Conservation (phyloP, 768 basidiomycete species). For the Suillus occidentalis region DNA sequence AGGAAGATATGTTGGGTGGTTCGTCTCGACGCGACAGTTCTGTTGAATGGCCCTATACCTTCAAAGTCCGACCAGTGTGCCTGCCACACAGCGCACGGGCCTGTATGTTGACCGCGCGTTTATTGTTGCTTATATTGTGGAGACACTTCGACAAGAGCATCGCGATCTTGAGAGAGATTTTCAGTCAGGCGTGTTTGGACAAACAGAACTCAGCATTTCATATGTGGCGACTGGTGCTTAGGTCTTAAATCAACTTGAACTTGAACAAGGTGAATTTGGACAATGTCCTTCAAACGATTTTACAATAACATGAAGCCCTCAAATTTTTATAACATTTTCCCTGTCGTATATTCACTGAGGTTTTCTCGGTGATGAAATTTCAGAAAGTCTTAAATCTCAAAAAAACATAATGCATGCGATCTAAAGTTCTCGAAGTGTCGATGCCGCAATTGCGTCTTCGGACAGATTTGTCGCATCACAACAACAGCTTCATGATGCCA, state of each 20-base stretch:
- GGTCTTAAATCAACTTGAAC: neutral
- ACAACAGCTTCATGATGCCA: neutral
- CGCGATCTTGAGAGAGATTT: constrained; percentile 4
- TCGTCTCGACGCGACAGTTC: constrained; percentile 41
- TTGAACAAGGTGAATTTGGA: neutral
- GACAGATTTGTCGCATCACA: neutral
- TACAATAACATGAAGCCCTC: too few species aligned
- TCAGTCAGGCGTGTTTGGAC: constrained; percentile 6
- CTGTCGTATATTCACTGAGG: too few species aligned
- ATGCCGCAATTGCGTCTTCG: neutral
- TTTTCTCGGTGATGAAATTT: too few species aligned
- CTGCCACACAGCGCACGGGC: constrained; percentile 37
- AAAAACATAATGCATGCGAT: too few species aligned
- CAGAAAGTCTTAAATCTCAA: too few species aligned
- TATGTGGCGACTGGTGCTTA: neutral
- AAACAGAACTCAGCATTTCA: constrained; percentile 7
- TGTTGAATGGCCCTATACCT: constrained; percentile 38
- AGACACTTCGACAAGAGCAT: constrained; percentile 7
- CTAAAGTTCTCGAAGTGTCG: too few species aligned
- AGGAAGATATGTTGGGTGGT: constrained; percentile 33
- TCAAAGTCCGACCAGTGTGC: constrained; percentile 36
- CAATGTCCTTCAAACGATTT: too few species aligned
- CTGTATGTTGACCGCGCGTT: constrained; percentile 28
- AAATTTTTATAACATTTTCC: too few species aligned
- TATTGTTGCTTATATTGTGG: constrained; percentile 16